phyloP scores from a whole-genome alignment of 139 green algal species.

The Chlamydomonas applanata region DNA sequence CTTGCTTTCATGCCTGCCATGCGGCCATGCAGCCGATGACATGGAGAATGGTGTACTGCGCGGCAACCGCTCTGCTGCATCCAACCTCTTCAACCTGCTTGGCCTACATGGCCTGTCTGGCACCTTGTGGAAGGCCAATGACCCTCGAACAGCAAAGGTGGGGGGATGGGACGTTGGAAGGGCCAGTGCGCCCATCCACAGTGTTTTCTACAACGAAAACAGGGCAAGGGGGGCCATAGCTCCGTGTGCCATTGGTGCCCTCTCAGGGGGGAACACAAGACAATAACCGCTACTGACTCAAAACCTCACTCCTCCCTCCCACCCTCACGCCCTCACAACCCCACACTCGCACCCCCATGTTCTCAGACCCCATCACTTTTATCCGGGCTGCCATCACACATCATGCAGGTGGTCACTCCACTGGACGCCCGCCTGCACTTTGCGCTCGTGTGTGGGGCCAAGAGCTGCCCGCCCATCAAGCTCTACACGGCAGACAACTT shows the following conservation, averaged over 20 bases:
- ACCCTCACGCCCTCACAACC: too few species aligned
- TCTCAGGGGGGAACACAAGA: too few species aligned
- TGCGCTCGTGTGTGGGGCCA: slow-evolving; percentile 91
- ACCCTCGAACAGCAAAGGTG: slow-evolving; percentile 48
- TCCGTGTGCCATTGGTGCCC: too few species aligned
- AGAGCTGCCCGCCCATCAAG: slow-evolving; percentile 89
- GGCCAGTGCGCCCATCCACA: neutral
- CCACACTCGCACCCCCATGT: too few species aligned
- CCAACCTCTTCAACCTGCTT: slow-evolving; percentile 45
- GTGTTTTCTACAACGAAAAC: too few species aligned
- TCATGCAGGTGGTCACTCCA: slow-evolving; percentile 40
- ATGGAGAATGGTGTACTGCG: slow-evolving; percentile 94
- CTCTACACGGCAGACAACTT: slow-evolving; percentile 79
- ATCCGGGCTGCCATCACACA: too few species aligned
- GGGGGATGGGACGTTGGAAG: neutral
- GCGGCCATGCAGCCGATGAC: slow-evolving; percentile 69
- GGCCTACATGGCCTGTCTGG: slow-evolving; percentile 42
- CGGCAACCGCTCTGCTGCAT: slow-evolving; percentile 67
- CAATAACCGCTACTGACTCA: too few species aligned
- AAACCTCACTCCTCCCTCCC: too few species aligned
- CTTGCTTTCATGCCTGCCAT: neutral
- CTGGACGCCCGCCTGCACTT: slow-evolving; percentile 93
- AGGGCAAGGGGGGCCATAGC: too few species aligned
- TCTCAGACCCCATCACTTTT: too few species aligned
- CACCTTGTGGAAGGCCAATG: slow-evolving; percentile 42